phyloP scores from a whole-genome alignment of 495 filamentous ascomycete genomes.

The Podospora anserina region DNA sequence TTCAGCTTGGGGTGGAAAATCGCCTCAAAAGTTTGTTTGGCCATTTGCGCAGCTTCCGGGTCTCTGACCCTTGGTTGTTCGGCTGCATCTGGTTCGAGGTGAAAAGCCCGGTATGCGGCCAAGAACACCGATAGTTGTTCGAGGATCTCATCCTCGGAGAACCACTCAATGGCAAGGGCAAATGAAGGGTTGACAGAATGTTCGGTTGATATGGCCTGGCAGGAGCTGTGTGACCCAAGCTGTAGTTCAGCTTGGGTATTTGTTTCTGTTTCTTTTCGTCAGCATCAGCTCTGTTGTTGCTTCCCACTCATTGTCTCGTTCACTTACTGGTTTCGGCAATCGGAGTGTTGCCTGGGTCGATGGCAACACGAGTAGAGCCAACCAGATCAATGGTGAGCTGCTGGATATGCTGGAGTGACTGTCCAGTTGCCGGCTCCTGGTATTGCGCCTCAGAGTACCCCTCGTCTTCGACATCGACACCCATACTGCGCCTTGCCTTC shows the following conservation, averaged over 20 bases:
- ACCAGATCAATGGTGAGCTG: slow-evolving; percentile 4
- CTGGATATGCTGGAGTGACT: slow-evolving; percentile 6
- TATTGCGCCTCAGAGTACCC: neutral
- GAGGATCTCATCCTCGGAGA: slow-evolving; percentile 29
- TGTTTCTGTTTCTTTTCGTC: neutral
- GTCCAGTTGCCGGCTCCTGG: neutral
- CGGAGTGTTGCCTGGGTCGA: no score
- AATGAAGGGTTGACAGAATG: slow-evolving; percentile 1
- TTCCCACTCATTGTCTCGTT: neutral
- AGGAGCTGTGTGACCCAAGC: neutral
- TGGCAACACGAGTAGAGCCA: neutral
- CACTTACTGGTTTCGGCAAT: neutral
- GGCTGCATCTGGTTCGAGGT: slow-evolving; percentile 14
- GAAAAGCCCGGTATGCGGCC: slow-evolving; percentile 25
- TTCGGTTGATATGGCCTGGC: neutral
- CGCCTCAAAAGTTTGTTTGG: slow-evolving; percentile 23
- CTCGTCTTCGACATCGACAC: slow-evolving; percentile 1
- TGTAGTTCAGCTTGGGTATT: neutral
- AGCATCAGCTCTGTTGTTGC: neutral
- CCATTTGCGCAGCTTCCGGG: slow-evolving; percentile 9
- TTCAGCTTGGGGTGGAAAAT: slow-evolving; percentile 21
- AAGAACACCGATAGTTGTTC: slow-evolving; percentile 26
- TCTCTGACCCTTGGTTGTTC: neutral
- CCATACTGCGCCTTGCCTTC: neutral
- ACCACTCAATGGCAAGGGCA: slow-evolving; percentile 23